Evolutionary conservation across 2,329 filamentous ascomycete species (phyloP), one percentile per base, ranked within the genome.

Genomic region (Scedosporium apiospermum): DNA sequence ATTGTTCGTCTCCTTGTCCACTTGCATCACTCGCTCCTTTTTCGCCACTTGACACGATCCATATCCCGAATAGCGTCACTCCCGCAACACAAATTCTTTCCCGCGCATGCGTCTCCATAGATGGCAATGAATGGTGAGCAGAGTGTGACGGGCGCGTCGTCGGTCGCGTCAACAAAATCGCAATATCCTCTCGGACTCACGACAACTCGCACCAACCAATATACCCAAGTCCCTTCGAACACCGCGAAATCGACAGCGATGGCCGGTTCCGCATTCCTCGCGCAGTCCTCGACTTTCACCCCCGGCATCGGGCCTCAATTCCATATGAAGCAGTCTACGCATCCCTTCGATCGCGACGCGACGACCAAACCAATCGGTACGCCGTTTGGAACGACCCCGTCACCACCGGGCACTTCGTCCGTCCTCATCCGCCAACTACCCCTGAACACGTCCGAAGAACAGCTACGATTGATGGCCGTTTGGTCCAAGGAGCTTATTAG

Each of bases 371-470:
- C 78, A 18, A 69, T 77, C 55, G 75, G 75, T 64, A 74, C 72
- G 1, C 74, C 76, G 3, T 77, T 75, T 26, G 55, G 53, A 51
- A 58, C 38, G 21, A 62, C 61, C 12, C 61, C 60, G 9, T 61
- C 60, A 30, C 60, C 60, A n/a, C 49, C 61, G 2, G 53, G 53
- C 41, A 69, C 74, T 63, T 69, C 68, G 63, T 70, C 74, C 16
- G 75, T 85, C 42, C 69, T 84, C 57, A 82, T 87, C 64, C 80
- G 81, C 61, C 77, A 79, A 65, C 75, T 87, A 12, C 83, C 84
- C 1, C 65, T 75, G 59, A 80, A 81, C 66, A 83, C 80, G 3
- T 79, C 80, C 1, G 79, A 84, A 60, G 79, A 85, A 60, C 77
- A 77, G 26, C 68, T 87, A 60, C 76, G 79, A 57, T 71, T 83